Evolutionary conservation across 140 eudicot genomes (phyloP).

Genomic region (Flaveria floridana): DNA sequence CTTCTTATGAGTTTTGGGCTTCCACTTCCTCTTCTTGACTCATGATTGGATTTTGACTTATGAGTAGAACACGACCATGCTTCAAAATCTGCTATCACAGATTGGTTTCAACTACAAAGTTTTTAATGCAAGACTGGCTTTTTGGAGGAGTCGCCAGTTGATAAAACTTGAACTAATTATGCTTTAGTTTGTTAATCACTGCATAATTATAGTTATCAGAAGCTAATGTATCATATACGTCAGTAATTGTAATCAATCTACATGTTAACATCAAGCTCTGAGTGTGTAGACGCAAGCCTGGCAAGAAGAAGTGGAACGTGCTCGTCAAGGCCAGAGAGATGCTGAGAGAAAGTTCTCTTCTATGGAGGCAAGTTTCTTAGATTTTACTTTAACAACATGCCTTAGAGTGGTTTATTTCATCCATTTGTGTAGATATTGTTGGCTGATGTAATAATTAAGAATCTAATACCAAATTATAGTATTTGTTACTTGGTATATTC

Average conservation of each 20-base stretch:
- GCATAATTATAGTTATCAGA: slow-evolving; percentile 15
- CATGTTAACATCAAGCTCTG: slow-evolving; percentile 27
- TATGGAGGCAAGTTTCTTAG: slow-evolving; percentile 69
- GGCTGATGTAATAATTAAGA: slow-evolving; percentile 3
- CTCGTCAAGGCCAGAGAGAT: slow-evolving; percentile 94
- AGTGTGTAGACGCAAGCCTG: slow-evolving; percentile 80
- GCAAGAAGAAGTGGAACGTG: slow-evolving; percentile 99
- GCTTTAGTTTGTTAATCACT: slow-evolving; percentile 7
- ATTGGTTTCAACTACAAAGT: not conserved
- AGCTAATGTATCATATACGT: slow-evolving; percentile 22
- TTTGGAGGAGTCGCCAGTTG: not conserved
- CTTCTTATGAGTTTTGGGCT: slow-evolving; percentile 2
- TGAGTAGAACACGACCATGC: not conserved
- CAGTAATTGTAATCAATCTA: slow-evolving; percentile 15
- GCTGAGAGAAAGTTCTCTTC: slow-evolving; percentile 96
- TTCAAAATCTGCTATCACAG: slow-evolving; percentile 8
- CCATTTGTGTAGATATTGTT: slow-evolving; percentile 5
- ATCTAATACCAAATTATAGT: not conserved
- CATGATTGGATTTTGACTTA: slow-evolving; percentile 23
- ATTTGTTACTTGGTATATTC: slow-evolving; percentile 15
- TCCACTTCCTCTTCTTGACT: not conserved
- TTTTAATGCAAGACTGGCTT: not conserved
- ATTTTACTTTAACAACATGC: slow-evolving; percentile 14
- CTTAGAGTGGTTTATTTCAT: not conserved
- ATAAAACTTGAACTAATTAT: slow-evolving; percentile 2